A percentile compares a stretch with the other conserved stretches of the same genome.
These are phyloP conservation scores for sorghum (Sorghum bicolor) DNA, from an alignment of 176 grass and related monocot genomes.

Conservation along the genomic window Sorghum_bicolor_NCBIv3 NC_012875.2:57042001-57042500, in stretches of 20 bases:
- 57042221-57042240: constrained; percentile 51
- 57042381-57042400: constrained; percentile 53
- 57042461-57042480: constrained; percentile 67
- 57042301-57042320: constrained; percentile 64
- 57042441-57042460: constrained; percentile 67
- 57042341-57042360: constrained; percentile 72
- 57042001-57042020: background rate
- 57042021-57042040: background rate
- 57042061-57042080: no score
- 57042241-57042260: constrained; percentile 45
- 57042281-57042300: constrained; percentile 74
- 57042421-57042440: constrained; percentile 64
- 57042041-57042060: background rate
- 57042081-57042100: background rate
- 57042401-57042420: background rate
- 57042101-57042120: constrained; percentile 53
- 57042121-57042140: constrained; percentile 73
- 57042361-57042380: constrained; percentile 31
- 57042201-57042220: constrained; percentile 33
- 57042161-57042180: constrained; percentile 53
- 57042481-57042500: constrained; percentile 73
- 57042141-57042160: constrained; percentile 57
- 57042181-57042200: constrained; percentile 55
- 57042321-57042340: constrained; percentile 58
- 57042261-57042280: constrained; percentile 87